phyloP scores from a whole-genome alignment of 768 basidiomycete species.

The Mycena vulgaris region DNA sequence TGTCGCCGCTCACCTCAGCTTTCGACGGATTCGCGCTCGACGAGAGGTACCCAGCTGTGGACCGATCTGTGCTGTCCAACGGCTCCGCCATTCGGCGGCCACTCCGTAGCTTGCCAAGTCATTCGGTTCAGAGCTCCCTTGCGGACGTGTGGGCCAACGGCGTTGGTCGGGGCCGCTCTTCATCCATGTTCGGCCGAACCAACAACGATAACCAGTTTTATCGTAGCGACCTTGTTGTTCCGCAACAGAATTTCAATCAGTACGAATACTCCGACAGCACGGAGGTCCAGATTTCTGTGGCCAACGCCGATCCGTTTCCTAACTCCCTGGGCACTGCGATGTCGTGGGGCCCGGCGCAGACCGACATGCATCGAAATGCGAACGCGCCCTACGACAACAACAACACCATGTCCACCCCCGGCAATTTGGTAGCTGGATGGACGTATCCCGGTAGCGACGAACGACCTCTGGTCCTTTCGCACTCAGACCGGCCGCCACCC shows the following conservation, averaged over 20 bases:
- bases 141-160: constrained; percentile 34
- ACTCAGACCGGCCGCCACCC: constrained; percentile 8
- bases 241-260: constrained; percentile 2
- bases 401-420: background rate
- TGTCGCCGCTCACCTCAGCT: constrained; percentile 35
- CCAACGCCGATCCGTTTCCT: constrained; percentile 2
- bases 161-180: constrained; percentile 36
- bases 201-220: constrained; percentile 31
- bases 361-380: background rate
- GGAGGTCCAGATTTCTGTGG: constrained; percentile 28
- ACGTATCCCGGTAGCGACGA: constrained; percentile 23
- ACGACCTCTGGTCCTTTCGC: background rate
- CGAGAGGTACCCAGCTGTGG: constrained; percentile 17
- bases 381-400: background rate
- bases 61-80: constrained; percentile 22
- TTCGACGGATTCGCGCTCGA: constrained; percentile 29
- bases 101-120: constrained; percentile 38
- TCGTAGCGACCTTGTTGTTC: constrained; percentile 7
- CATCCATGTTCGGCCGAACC: constrained; percentile 29
- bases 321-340: constrained; percentile 22
- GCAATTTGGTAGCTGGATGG: constrained; percentile 17
- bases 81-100: constrained; percentile 25
- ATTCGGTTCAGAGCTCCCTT: constrained; percentile 17
- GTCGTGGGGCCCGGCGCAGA: constrained; percentile 30
- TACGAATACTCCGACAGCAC: constrained; percentile 6